Evolutionary conservation across 352 stramenopile species (phyloP), one percentile per base, ranked within the genome.

Genomic region (Phytophthora ohioensis): DNA sequence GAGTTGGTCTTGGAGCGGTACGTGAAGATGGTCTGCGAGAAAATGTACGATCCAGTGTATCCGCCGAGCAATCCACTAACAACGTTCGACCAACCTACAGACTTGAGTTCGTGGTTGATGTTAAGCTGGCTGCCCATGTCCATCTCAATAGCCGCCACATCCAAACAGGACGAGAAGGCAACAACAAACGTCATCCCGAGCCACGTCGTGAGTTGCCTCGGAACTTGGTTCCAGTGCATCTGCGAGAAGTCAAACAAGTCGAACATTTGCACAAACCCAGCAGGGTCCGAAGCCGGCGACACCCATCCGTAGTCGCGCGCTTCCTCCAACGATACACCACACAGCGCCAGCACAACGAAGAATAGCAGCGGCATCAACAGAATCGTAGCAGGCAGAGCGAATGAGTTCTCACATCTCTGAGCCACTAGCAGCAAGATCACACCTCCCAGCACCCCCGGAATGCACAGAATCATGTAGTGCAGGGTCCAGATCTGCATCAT

Each of bases 41-140:
- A 99, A 66, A 99, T 99, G 79, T 99, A 99, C 30, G 89, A 98
- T 7, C 98, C 98, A 10, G 97, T 99, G 82, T 99, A 99, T 51
- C 98, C 98, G 31, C 98, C 97, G 0, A 96, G 88, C 38, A 99
- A 17, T 0, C 98, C 98, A 52, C 90, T 98, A 5, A 99, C 76
- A 12, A 99, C 70, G 80, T 99, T 99, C 36, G 91, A 98, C 72
- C 98, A 95, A 4, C 98, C 98, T 11, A 99, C 97, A 31, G 90
- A 97, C 43, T 83, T 71, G 10, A 98, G 75, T 71, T 99, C 97
- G 66, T 97, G 82, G 79, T 99, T 98, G 81, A 99, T 98, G 68
- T 98, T 82, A 3, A 99, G 84, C 27, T 94, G 91, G 32, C 84
- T 79, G 47, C 95, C 96, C 81, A 99, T 91, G 78, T 99, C 97